phyloP scores from a whole-genome alignment of 805 yeast genomes.

The Tanozyma kutaoensis region DNA sequence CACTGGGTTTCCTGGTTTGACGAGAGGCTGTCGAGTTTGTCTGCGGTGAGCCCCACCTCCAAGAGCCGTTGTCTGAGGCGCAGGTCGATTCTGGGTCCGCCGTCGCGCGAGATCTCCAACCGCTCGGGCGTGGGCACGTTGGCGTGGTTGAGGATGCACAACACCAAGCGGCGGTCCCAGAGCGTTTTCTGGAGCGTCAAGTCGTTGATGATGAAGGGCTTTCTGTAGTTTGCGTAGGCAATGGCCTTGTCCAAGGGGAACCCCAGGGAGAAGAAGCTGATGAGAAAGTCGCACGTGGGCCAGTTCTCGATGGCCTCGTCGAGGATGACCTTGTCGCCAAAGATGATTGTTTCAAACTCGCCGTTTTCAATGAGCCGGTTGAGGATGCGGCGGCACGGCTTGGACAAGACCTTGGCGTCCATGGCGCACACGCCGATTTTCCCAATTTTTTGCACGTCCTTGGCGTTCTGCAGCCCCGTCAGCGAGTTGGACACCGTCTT shows the following conservation, averaged over 20 bases:
- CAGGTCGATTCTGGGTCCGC: conserved; percentile 76
- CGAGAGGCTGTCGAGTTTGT: conserved; percentile 46
- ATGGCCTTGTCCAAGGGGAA: conserved; percentile 96
- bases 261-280: conserved; percentile 89
- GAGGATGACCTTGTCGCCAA: conserved; percentile 92
- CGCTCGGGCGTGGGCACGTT: conserved; percentile 86
- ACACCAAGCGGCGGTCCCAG: conserved; percentile 95
- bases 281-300: conserved; percentile 96
- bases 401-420: conserved; percentile 92
- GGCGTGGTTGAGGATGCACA: conserved; percentile 63
- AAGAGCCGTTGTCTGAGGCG: conserved; percentile 36
- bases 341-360: conserved; percentile 91
- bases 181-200: conserved; percentile 79
- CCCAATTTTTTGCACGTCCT: conserved; percentile 59
- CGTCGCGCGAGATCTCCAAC: conserved; percentile 85
- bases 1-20: conserved; percentile 65
- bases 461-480: conserved; percentile 22
- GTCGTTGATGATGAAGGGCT: conserved; percentile 85
- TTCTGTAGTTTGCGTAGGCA: conserved; percentile 72
- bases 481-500: conserved; percentile 25
- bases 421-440: conserved; percentile 98
- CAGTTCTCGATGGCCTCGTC: conserved; percentile 93
- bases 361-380: conserved; percentile 83
- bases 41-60: conserved; percentile 22
- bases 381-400: conserved; percentile 87